A percentile compares a stretch with the other conserved stretches of the same genome.
Evolutionary conservation across 2,329 filamentous ascomycete species (phyloP).

Genomic region (Cladophialophora psammophila): DNA sequence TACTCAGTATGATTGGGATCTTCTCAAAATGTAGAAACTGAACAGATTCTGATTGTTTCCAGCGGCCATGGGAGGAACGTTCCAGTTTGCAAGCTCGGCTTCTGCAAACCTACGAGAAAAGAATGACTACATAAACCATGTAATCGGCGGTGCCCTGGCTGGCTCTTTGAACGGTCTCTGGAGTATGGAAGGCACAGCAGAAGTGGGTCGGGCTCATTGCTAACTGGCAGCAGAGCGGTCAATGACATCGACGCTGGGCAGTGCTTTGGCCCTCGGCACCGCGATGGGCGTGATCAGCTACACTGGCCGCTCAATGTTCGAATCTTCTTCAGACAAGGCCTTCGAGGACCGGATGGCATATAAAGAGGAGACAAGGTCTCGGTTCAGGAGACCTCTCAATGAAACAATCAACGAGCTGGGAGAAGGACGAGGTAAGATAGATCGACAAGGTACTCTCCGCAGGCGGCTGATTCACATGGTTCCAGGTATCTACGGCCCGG

Average conservation of each 20-base stretch:
- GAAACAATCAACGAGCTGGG: slow-evolving; percentile 83
- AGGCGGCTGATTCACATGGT: slow-evolving; percentile 29
- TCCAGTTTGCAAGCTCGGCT: slow-evolving; percentile 77
- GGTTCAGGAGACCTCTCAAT: slow-evolving; percentile 75
- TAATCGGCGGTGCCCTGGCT: slow-evolving; percentile 76
- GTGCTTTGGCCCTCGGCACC: slow-evolving; percentile 66
- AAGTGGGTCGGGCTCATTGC: slow-evolving; percentile 30
- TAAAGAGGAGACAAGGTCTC: slow-evolving; percentile 75
- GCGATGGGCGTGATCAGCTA: slow-evolving; percentile 71
- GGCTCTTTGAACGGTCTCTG: slow-evolving; percentile 76
- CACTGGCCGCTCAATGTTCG: slow-evolving; percentile 68
- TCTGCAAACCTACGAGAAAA: slow-evolving; percentile 85
- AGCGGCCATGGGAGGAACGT: slow-evolving; percentile 78
- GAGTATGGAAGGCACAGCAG: slow-evolving; percentile 59
- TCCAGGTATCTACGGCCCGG: slow-evolving; percentile 78
- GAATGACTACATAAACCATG: slow-evolving; percentile 78
- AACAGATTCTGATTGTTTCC: slow-evolving; percentile 34
- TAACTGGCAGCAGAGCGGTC: slow-evolving; percentile 60
- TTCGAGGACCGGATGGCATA: slow-evolving; percentile 74
- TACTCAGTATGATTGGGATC: slow-evolving; percentile 63
- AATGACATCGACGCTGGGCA: slow-evolving; percentile 74
- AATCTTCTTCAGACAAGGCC: slow-evolving; percentile 53
- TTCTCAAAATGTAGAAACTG: slow-evolving; percentile 4
- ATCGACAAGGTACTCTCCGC: background rate
- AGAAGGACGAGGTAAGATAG: slow-evolving; percentile 77